Base-by-base conservation (phyloP, 345 rosid species). In the Gossypium anomalum region DNA sequence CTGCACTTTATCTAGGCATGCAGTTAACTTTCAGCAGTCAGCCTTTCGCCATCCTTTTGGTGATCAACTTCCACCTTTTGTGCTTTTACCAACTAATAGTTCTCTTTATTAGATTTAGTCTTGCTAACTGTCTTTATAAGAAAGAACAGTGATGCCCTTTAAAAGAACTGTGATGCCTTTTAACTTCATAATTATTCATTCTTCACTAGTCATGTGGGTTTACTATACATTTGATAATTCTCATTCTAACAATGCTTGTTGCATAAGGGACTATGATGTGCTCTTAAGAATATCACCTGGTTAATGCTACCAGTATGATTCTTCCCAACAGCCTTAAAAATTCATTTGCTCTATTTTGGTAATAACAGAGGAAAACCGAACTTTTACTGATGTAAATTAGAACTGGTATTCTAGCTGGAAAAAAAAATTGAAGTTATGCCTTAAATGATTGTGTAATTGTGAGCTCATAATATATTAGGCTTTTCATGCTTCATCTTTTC, bases 401-500 rank as follows among this genome's bases (percentile, higher is more conserved):
- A 48, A 27, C 41, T n/a, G 16, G 23, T 49, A 29, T 29, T 73
- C 68, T 48, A 23, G 11, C n/a, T 5, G 53, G 11, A 34, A 34
- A 34, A 34, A 34, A 34, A 34, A 4, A 0, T 4, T 34, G 76
- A 56, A 34, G 64, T 56, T 56, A 38, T 44, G 74, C 38, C 38
- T 57, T 56, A 56, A 71, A 55, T 19, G 62, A 19, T 20, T 19
- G 23, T 71, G 19, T 19, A 20, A 19, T 38, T 14, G 15, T 17
- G 47, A 52, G 25, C 12, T 48, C 60, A 48, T 44, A 27, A 71
- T 11, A 43, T 12, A 11, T 44, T 62, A 4, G 27, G 57, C 48
- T 41, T 72, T 72, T 25, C 20, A 27, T 52, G 59, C 67, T 76
- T 22, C 55, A 20, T 22, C 15, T 29, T 78, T 74, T 68, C 41